Evolutionary conservation across 768 basidiomycete species (phyloP).

Genomic region (Gymnopilus junonius): DNA sequence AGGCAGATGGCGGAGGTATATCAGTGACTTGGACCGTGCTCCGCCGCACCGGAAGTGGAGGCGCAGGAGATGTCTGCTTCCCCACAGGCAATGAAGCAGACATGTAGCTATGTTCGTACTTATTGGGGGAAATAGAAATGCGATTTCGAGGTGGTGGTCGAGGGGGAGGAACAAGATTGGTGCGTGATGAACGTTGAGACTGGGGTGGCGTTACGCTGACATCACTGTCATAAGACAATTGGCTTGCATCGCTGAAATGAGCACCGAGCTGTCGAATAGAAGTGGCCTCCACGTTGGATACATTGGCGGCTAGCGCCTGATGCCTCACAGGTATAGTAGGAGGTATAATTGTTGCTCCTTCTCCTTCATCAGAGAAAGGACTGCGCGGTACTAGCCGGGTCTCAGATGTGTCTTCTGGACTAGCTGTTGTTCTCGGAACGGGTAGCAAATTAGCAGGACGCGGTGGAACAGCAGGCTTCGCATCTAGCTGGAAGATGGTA

Average conservation of each 20-base stretch:
- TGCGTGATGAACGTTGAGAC: slow-evolving; percentile 19
- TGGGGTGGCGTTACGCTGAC: slow-evolving; percentile 9
- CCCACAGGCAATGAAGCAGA: slow-evolving; percentile 16
- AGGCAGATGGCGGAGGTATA: slow-evolving; percentile 15
- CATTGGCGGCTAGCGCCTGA: slow-evolving; percentile 5
- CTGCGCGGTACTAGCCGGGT: slow-evolving; percentile 1
- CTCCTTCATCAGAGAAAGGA: slow-evolving; percentile 24
- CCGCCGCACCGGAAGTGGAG: slow-evolving; percentile 53
- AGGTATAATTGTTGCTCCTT: slow-evolving; percentile 15
- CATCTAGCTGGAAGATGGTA: slow-evolving; percentile 15
- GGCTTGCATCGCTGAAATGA: slow-evolving; percentile 40
- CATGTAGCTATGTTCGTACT: slow-evolving; percentile 8
- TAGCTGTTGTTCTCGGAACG: slow-evolving; percentile 10
- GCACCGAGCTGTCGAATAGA: slow-evolving; percentile 20
- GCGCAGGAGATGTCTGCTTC: slow-evolving; percentile 34
- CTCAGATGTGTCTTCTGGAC: slow-evolving; percentile 3
- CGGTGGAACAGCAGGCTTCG: slow-evolving; percentile 26
- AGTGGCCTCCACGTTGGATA: slow-evolving; percentile 1
- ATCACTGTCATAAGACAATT: slow-evolving; percentile 35
- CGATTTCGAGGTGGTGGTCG: slow-evolving; percentile 27
- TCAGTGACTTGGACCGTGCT: slow-evolving; percentile 25
- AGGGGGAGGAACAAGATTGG: slow-evolving; percentile 22
- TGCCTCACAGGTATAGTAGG: slow-evolving; percentile 28
- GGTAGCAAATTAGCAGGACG: slow-evolving; percentile 11
- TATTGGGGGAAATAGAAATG: slow-evolving; percentile 25